phyloP scores from a whole-genome alignment of 2,329 filamentous ascomycete genomes.

The Plenodomus lindquistii region DNA sequence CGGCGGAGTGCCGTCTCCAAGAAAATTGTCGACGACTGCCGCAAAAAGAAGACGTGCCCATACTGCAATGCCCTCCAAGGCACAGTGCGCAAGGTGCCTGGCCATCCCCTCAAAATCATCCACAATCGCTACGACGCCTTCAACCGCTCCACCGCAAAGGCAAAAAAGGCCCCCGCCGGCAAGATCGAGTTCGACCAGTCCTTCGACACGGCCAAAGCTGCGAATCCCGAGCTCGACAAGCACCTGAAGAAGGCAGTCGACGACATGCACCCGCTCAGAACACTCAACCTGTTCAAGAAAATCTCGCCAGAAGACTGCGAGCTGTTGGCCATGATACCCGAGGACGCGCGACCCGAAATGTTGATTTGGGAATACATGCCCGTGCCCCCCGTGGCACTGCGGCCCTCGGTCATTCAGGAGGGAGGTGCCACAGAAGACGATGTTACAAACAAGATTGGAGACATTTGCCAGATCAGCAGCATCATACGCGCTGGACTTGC shows the following conservation, averaged over 20 bases:
- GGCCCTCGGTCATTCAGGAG: slow-evolving; percentile 92
- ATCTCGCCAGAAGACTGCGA: slow-evolving; percentile 87
- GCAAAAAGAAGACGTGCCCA: slow-evolving; percentile 81
- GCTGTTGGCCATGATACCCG: slow-evolving; percentile 82
- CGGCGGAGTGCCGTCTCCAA: slow-evolving; percentile 83
- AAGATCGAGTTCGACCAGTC: slow-evolving; percentile 86
- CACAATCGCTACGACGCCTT: slow-evolving; percentile 91
- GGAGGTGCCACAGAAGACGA: slow-evolving; percentile 94
- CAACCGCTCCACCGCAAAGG: slow-evolving; percentile 84
- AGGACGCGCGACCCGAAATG: slow-evolving; percentile 89
- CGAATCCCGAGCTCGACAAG: slow-evolving; percentile 83
- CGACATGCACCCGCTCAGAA: slow-evolving; percentile 86
- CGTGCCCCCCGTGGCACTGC: slow-evolving; percentile 89
- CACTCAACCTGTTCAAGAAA: slow-evolving; percentile 88
- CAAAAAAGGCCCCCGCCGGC: slow-evolving; percentile 79
- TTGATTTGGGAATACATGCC: slow-evolving; percentile 97
- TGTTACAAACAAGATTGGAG: slow-evolving; percentile 92
- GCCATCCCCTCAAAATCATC: slow-evolving; percentile 82
- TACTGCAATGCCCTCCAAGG: slow-evolving; percentile 84
- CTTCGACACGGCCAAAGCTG: slow-evolving; percentile 76
- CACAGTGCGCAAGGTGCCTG: slow-evolving; percentile 84
- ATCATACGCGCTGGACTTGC: slow-evolving; percentile 81
- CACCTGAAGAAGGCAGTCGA: slow-evolving; percentile 91
- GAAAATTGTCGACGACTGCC: slow-evolving; percentile 84
- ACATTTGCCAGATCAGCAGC: slow-evolving; percentile 91